Evolutionary conservation across 1,284 basidiomycete species (phyloP), one percentile per base, ranked within the genome.

Genomic region (Peniophora sp.): DNA sequence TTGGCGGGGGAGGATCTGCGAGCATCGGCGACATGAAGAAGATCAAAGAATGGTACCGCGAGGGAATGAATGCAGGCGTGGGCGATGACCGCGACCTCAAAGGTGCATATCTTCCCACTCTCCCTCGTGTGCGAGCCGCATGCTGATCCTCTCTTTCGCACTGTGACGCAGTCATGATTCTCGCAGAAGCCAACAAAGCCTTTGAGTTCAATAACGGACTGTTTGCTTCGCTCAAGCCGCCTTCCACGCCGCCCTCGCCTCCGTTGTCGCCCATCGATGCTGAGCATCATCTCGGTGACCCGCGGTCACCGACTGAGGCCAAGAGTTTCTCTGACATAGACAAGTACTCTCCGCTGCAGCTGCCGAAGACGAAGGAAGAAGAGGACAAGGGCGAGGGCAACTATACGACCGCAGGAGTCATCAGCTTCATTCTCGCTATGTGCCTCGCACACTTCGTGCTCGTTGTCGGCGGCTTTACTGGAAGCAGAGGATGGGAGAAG

Each of bases 1-100:
- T 81, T 43, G 69, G 67, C 3, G 64, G 73, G 15, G 69, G 70
- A 51, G 37, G n/a, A n/a, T 61, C 61, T 22, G 71, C 67, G 0
- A 72, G 68, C 11, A 62, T 64, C 46, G 81, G 80, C 3, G 85
- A 86, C 59, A 76, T 91, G 71, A 79, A 74, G 63, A 79, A 79
- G 55, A 83, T 91, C 63, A 92, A 92, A 69, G 75, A 81, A 18
- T 85, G 85, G 82, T 92, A 83, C 65, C 75, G 83, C 48, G 73
- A 73, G 17, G 86, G 86, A 0, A 85, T 92, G 81, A 81, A 92
- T 59, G 67, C 68, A 35, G 85, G 76, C 46, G 83, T 75, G 20
- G 77, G 74, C 9, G 74, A 79, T 52, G 69, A 81, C 48, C 56
- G 66, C 51, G 68, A 69, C 24, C 66, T 79, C 42, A 87, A 88